Percentiles rank a stretch among this genome's conserved stretches.
Evolutionary conservation across 1,284 basidiomycete genomes (phyloP).

Genomic region (Sporisorium exsertum): DNA sequence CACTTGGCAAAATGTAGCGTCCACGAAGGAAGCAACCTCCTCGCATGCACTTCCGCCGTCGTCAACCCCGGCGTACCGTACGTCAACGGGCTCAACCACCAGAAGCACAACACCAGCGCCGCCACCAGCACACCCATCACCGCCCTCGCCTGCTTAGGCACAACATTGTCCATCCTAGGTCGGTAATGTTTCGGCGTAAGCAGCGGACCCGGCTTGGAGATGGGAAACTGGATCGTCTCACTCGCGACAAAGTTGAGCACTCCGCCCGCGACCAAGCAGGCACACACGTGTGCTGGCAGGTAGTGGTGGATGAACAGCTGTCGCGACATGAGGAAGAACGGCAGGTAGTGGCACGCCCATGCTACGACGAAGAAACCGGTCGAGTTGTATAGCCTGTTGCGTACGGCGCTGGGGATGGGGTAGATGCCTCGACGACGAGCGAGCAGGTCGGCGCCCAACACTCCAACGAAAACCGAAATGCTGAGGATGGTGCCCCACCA

Average conservation of each 20-base stretch:
- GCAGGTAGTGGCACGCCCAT: constrained; percentile 95
- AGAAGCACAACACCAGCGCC: constrained; percentile 49
- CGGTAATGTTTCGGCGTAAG: constrained; percentile 29
- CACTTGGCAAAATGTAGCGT: constrained; percentile 59
- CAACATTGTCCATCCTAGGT: constrained; percentile 36
- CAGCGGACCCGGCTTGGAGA: constrained; percentile 76
- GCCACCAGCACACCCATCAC: constrained; percentile 22
- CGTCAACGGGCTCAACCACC: constrained; percentile 61
- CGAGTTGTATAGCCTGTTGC: constrained; percentile 91
- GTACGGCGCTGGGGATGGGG: constrained; percentile 82
- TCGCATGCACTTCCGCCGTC: constrained; percentile 38
- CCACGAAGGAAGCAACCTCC: constrained; percentile 57
- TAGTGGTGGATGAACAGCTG: constrained; percentile 95
- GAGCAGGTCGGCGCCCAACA: constrained; percentile 87
- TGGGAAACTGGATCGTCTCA: constrained; percentile 86
- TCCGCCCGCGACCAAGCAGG: constrained; percentile 88
- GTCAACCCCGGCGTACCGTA: constrained; percentile 59
- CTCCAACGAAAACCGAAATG: constrained; percentile 87
- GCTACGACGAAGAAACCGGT: constrained; percentile 93
- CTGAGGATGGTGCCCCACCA: constrained; percentile 94
- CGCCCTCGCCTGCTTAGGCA: constrained; percentile 30
- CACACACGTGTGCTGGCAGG: constrained; percentile 83
- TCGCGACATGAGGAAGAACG: constrained; percentile 97
- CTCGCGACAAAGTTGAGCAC: constrained; percentile 84
- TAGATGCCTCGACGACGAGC: constrained; percentile 85